Conservation (phyloP, 345 rosid genomes). For the Stellera chamaejasme region DNA sequence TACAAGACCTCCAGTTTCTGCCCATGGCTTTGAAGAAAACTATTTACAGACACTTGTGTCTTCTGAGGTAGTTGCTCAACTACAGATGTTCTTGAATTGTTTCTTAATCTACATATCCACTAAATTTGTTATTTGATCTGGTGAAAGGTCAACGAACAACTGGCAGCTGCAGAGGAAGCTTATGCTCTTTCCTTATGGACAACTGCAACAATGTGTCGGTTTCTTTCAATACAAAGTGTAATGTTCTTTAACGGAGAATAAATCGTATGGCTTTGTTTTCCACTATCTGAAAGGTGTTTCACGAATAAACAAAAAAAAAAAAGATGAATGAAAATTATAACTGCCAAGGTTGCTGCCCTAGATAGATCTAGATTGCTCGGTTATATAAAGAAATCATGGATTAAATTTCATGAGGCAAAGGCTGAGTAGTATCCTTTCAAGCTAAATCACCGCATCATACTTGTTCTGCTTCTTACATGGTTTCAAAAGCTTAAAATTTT, state of each 20-base stretch:
- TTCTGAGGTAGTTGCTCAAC: conserved; percentile 47
- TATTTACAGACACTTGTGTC: conserved; percentile 36
- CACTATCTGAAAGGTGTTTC: too few relatives aligned
- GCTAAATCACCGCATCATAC: too few relatives aligned
- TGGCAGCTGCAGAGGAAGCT: conserved; percentile 91
- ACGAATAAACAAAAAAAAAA: too few relatives aligned
- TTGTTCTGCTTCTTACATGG: too few relatives aligned
- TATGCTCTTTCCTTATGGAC: conserved; percentile 88
- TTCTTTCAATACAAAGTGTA: conserved; percentile 91
- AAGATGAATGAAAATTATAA: too few relatives aligned
- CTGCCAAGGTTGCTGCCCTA: too few relatives aligned
- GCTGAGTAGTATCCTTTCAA: too few relatives aligned
- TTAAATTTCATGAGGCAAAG: too few relatives aligned
- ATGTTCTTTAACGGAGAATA: conserved; percentile 17
- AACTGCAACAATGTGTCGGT: conserved; percentile 82
- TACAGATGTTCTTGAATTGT: neutral
- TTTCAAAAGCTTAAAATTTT: too few relatives aligned
- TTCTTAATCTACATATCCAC: conserved; percentile 8
- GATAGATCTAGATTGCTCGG: too few relatives aligned
- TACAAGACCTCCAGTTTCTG: conserved; percentile 51
- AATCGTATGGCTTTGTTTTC: neutral
- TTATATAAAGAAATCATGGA: too few relatives aligned
- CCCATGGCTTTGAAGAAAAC: conserved; percentile 42
- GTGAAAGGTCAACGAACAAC: conserved; percentile 52
- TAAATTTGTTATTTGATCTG: conserved; percentile 13